Evolutionary conservation across 148 eudicot genomes (phyloP).

Genomic region (Pouteria glomerata): DNA sequence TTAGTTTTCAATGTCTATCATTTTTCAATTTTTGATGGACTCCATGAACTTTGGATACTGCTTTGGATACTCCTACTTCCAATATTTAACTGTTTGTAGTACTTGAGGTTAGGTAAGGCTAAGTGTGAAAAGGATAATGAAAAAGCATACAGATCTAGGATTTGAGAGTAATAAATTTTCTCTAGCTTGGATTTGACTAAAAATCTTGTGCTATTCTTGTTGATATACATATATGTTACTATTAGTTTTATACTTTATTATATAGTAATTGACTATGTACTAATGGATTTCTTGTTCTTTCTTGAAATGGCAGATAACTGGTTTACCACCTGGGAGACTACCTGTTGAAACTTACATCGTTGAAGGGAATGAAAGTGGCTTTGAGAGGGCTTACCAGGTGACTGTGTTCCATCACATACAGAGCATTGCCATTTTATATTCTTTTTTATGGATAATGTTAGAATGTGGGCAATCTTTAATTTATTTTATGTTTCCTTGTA

Average conservation of each 20-base stretch:
- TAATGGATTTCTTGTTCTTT: constrained; percentile 1
- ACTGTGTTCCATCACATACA: background rate
- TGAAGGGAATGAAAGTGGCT: constrained; percentile 70
- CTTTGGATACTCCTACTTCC: too few species aligned
- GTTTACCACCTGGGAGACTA: constrained; percentile 88
- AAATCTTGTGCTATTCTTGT: background rate
- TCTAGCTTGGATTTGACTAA: background rate
- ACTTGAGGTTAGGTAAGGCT: too few species aligned
- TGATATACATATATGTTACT: background rate
- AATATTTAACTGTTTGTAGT: too few species aligned
- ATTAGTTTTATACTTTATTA: background rate
- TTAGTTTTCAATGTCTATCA: background rate
- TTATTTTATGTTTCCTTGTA: too few species aligned
- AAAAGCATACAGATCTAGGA: background rate
- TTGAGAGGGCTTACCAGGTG: constrained; percentile 78
- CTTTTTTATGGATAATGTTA: too few species aligned
- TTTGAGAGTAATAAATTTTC: background rate
- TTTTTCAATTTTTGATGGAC: background rate
- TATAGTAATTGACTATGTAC: constrained; percentile 4
- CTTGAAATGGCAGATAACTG: constrained; percentile 64
- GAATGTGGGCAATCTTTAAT: too few species aligned
- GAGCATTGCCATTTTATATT: background rate
- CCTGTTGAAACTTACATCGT: constrained; percentile 66
- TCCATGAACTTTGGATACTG: background rate
- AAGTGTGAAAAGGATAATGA: too few species aligned